A percentile compares a stretch with the other conserved stretches of the same genome.
Evolutionary conservation across 2,329 filamentous ascomycete species (phyloP).

Genomic region (Pseudogymnoascus sp.): DNA sequence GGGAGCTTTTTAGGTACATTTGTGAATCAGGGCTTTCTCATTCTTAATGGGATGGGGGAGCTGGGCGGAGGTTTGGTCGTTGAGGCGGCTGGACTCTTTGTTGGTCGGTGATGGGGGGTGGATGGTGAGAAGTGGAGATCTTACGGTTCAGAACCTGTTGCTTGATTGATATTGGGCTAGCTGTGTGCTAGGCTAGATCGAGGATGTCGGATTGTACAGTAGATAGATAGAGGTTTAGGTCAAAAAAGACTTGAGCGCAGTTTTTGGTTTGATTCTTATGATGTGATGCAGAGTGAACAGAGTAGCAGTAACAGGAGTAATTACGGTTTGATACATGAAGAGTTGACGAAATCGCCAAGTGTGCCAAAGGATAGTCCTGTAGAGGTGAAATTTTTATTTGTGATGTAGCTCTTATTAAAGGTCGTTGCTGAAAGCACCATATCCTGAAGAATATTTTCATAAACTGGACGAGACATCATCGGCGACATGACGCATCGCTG

Average conservation of each 20-base stretch:
- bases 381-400: too few relatives aligned
- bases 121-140: conserved; percentile 7
- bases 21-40: not conserved
- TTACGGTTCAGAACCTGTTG: conserved; percentile 3
- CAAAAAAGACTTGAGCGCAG: not conserved
- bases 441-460: not conserved
- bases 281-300: not conserved
- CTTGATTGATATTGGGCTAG: not conserved
- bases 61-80: not conserved
- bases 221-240: not conserved
- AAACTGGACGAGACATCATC: not conserved
- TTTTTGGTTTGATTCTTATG: not conserved
- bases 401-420: too few relatives aligned
- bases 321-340: too few relatives aligned
- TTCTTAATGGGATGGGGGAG: not conserved
- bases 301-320: not conserved
- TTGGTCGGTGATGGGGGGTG: not conserved
- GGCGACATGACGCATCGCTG: not conserved
- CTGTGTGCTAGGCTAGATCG: not conserved
- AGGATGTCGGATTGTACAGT: conserved; percentile 9
- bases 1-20: conserved; percentile 5
- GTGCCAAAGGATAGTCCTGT: not conserved
- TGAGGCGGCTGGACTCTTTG: not conserved
- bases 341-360: not conserved
- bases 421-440: too few relatives aligned